Evolutionary conservation across 768 basidiomycete genomes (phyloP), one percentile per base, ranked within the genome.

Genomic region (Coprinopsis cinerea): DNA sequence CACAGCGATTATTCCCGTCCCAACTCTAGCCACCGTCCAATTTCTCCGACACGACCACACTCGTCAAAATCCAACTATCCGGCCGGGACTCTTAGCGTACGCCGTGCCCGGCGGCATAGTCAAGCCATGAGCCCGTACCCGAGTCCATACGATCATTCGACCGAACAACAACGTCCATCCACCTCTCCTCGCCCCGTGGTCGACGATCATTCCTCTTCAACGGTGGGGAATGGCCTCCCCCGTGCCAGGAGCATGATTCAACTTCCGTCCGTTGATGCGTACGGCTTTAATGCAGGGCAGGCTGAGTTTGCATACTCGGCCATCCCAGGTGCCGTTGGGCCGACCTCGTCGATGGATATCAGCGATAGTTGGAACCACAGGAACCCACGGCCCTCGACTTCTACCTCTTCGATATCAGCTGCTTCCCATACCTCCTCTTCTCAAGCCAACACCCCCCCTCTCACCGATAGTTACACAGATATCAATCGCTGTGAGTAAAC

Each of bases 111-210:
- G 37, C 78, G 89, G 50, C 89, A 91, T 65, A 88, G 85, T 62
- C 89, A 92, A 64, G 89, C 88, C 0, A 83, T 92, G 75, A 86
- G 82, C 58, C 89, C 89, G 11, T 92, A 92, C 66, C 89, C 89
- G 15, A 84, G 81, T 53, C 87, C 88, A 39, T 92, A 91, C 65
- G 83, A 82, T 52, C 78, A 83, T 48, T 70, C 76, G 39, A 13
- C 44, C 24, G 78, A 76, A 32, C 76, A 79, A 44, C 80, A 82
- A 54, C 78, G 85, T 34, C 83, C 82, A 1, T 85, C 83, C 48
- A 81, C 83, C 22, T 84, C 83, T 9, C 85, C 85, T 17, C 82
- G 85, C 57, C 83, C 83, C 23, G 68, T 76, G 48, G 36, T 44
- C 7, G 83, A 78, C 35, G 73, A 75, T 40, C 74, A 78, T 57